Conservation (phyloP, 2,329 filamentous ascomycete genomes). For the Juglanconis juglandina region DNA sequence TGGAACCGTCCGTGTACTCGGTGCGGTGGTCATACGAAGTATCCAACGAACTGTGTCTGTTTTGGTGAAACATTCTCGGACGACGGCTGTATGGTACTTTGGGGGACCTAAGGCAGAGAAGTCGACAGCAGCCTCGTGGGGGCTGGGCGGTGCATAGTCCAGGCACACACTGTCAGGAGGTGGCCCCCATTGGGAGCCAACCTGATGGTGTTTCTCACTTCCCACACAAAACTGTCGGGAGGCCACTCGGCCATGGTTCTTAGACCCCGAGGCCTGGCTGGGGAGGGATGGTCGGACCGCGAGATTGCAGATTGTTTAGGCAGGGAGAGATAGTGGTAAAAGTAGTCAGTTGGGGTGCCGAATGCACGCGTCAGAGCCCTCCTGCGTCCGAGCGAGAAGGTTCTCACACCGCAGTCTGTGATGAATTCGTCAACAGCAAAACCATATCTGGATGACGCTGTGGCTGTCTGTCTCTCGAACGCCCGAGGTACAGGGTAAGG, state of each 20-base stretch:
- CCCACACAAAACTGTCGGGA: not conserved
- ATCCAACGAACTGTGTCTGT: not conserved
- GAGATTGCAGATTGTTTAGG: not conserved
- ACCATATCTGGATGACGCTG: not conserved
- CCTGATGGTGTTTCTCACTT: not conserved
- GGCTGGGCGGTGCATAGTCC: not conserved
- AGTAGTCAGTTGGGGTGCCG: too few species aligned
- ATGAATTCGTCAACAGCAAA: not conserved
- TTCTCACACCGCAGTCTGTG: not conserved
- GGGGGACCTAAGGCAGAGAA: not conserved
- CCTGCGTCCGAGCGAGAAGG: too few species aligned
- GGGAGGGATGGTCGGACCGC: not conserved
- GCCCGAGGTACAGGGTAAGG: not conserved
- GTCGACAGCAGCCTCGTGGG: not conserved
- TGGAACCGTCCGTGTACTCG: not conserved
- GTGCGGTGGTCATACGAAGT: not conserved
- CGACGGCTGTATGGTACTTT: not conserved
- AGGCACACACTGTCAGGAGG: not conserved
- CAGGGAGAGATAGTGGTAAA: too few species aligned
- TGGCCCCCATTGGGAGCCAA: not conserved
- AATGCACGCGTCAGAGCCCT: not conserved
- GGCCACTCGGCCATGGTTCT: not conserved
- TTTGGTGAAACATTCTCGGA: not conserved
- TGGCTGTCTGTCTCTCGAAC: not conserved
- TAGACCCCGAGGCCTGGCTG: not conserved